Evolutionary conservation across 192 early-diverging fungal species (phyloP).

Genomic region (Umbelopsis ramanniana): DNA sequence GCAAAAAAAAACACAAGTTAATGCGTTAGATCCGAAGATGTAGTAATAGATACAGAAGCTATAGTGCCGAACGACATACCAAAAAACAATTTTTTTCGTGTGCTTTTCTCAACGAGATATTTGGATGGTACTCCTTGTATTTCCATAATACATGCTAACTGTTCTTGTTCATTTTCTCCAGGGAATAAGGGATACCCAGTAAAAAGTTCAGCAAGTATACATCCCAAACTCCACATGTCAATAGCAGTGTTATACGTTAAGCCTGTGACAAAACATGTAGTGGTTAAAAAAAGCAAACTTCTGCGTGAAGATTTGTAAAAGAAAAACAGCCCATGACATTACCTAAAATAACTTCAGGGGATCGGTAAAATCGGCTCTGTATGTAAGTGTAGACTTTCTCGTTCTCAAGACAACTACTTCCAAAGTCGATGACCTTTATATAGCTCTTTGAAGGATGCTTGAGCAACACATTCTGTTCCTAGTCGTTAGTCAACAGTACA

Average conservation of each 20-base stretch:
- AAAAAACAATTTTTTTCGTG: constrained; percentile 86
- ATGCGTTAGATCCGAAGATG: too few species aligned
- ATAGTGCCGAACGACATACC: constrained; percentile 49
- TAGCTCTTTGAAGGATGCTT: constrained; percentile 69
- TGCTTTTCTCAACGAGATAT: constrained; percentile 76
- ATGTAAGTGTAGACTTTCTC: constrained; percentile 98
- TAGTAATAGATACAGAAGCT: too few species aligned
- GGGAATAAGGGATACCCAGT: constrained; percentile 95
- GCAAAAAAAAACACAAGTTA: background rate
- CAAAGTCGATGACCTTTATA: constrained; percentile 99
- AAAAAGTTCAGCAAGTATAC: constrained; percentile 91
- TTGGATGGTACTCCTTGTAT: constrained; percentile 79
- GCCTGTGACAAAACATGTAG: constrained; percentile 1
- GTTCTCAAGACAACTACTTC: constrained; percentile 89
- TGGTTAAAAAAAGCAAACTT: too few species aligned
- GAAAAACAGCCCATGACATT: background rate
- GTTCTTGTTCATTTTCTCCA: constrained; percentile 97
- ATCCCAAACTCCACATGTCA: constrained; percentile 98
- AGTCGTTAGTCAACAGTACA: background rate
- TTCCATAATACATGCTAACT: constrained; percentile 95
- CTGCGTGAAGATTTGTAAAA: background rate
- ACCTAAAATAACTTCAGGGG: constrained; percentile 96
- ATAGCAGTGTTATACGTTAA: constrained; percentile 87
- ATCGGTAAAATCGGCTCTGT: constrained; percentile 95
- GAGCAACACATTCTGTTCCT: constrained; percentile 76